Percentiles rank a stretch among this genome's conserved stretches.
Evolutionary conservation across 768 basidiomycete species (phyloP).

Genomic region (Tricholoma furcatifolium): DNA sequence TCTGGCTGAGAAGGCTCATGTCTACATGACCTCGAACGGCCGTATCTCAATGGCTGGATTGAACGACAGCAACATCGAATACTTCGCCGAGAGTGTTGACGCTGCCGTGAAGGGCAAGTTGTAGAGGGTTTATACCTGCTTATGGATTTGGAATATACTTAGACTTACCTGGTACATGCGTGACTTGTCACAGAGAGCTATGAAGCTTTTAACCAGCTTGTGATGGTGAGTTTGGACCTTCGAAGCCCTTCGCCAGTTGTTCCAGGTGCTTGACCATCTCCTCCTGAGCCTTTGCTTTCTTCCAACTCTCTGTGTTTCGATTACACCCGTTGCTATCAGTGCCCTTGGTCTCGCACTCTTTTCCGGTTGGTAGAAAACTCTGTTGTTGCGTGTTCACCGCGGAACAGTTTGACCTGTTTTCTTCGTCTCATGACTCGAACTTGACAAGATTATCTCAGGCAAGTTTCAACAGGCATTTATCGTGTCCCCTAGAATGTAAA

Average conservation of each 20-base stretch:
- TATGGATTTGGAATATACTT: conserved; percentile 10
- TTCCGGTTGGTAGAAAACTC: conserved; percentile 4
- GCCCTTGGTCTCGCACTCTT: conserved; percentile 21
- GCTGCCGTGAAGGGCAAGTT: conserved; percentile 77
- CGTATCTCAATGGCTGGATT: conserved; percentile 94
- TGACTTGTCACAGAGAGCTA: not conserved
- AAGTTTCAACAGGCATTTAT: not conserved
- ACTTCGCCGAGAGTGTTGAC: conserved; percentile 87
- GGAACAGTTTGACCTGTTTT: conserved; percentile 1
- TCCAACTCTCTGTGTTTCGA: conserved; percentile 22
- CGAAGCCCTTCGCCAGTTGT: conserved; percentile 31
- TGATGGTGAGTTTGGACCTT: conserved; percentile 9
- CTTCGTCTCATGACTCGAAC: conserved; percentile 18
- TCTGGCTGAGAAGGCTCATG: conserved; percentile 83
- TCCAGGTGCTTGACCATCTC: conserved; percentile 46
- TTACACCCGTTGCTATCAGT: conserved; percentile 26
- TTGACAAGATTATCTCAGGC: conserved; percentile 20
- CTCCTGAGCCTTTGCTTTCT: not conserved
- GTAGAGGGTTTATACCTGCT: conserved; percentile 33
- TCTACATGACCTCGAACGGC: conserved; percentile 94
- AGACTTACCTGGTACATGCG: conserved; percentile 2
- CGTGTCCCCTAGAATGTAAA: not conserved
- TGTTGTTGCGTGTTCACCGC: not conserved
- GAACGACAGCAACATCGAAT: conserved; percentile 80
- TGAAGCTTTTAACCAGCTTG: conserved; percentile 1